Percentiles rank a stretch among this genome's conserved stretches.
These are phyloP conservation scores for Trichoderma afroharzianum DNA, from an alignment of 2,329 filamentous ascomycete species.

Conservation along the genomic window DNA sequence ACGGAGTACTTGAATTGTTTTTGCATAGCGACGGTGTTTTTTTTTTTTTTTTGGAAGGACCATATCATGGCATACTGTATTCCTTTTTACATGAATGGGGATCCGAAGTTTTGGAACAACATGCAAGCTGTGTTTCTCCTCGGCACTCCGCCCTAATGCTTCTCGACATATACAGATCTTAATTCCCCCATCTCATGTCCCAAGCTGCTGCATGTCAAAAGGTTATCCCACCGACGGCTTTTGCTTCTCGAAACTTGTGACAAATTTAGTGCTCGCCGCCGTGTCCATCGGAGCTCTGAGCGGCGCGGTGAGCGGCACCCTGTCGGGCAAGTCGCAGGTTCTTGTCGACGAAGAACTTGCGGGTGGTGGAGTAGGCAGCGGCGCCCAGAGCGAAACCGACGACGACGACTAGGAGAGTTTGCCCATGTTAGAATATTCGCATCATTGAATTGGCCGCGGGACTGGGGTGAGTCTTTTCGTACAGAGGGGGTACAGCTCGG, in stretches of 20 bases:
- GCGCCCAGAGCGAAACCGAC: slow-evolving; percentile 79
- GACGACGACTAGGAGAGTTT: slow-evolving; percentile 63
- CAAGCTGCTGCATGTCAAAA: slow-evolving; percentile 16
- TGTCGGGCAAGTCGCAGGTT: slow-evolving; percentile 83
- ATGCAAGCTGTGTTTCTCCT: slow-evolving; percentile 18
- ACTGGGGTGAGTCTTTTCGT: slow-evolving; percentile 30
- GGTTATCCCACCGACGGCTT: slow-evolving; percentile 6
- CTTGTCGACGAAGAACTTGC: slow-evolving; percentile 86
- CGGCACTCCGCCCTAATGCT: slow-evolving; percentile 18
- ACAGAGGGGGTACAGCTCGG: slow-evolving; percentile 94
- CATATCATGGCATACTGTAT: slow-evolving; percentile 15
- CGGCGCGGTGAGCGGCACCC: slow-evolving; percentile 43
- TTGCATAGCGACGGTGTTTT: slow-evolving; percentile 48
- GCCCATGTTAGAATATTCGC: slow-evolving; percentile 25
- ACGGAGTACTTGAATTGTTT: slow-evolving; percentile 21
- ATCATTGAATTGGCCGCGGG: not conserved
- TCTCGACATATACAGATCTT: slow-evolving; percentile 22
- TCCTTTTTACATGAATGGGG: slow-evolving; percentile 13
- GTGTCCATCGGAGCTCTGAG: slow-evolving; percentile 15
- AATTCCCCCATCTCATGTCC: slow-evolving; percentile 1
- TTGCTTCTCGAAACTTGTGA: slow-evolving; percentile 5
- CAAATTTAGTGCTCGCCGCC: slow-evolving; percentile 21
- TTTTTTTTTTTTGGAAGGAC: slow-evolving; percentile 21
- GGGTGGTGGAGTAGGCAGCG: slow-evolving; percentile 74
- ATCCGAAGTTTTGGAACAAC: slow-evolving; percentile 1